Evolutionary conservation across 2,329 filamentous ascomycete genomes (phyloP), one percentile per base, ranked within the genome.

Genomic region (Aspergillus sergii): DNA sequence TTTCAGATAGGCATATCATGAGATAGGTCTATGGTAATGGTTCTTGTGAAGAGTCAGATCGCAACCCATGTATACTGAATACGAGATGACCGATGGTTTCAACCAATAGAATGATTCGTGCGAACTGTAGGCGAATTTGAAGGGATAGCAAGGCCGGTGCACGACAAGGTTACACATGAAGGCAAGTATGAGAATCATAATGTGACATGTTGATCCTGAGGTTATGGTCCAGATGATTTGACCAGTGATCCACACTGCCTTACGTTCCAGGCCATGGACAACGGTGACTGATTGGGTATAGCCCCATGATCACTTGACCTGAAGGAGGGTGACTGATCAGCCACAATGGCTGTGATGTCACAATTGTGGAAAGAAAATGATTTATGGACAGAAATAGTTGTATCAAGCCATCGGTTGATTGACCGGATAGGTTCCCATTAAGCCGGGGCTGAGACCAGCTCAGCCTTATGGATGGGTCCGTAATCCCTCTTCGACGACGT

Each of bases 401-500:
- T 53, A 19, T 32, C 48, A 30, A 51, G 48, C 23, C 48, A 30
- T 28, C 16, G 16, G 7, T 41, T 41, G 39, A 9, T n/a, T 54
- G 30, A 55, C 21, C 11, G 10, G n/a, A 39, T 55, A 28, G 11
- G n/a, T n/a, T 21, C 9, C n/a, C 19, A n/a, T 54, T 21, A 54
- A n/a, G 51, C 10, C 4, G 19, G 16, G 39, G 39, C 39, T 41
- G 16, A 55, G 36, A 16, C n/a, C 51, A 55, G n/a, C 21, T 54
- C 51, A 54, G 51, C 51, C 51, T 55, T 39, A 55, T 19, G 21
- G 51, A 55, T 54, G 51, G 51, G 36, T 36, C 30, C 51, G 4
- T 23, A 12, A 21, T 8, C 19, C 30, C 21, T 53, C 19, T 10
- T 34, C 16, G 2, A 36, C 51, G 9, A 36, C 19, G 4, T 51